Conservation (phyloP, 2,329 filamentous ascomycete genomes). For the Cadophora sp. region DNA sequence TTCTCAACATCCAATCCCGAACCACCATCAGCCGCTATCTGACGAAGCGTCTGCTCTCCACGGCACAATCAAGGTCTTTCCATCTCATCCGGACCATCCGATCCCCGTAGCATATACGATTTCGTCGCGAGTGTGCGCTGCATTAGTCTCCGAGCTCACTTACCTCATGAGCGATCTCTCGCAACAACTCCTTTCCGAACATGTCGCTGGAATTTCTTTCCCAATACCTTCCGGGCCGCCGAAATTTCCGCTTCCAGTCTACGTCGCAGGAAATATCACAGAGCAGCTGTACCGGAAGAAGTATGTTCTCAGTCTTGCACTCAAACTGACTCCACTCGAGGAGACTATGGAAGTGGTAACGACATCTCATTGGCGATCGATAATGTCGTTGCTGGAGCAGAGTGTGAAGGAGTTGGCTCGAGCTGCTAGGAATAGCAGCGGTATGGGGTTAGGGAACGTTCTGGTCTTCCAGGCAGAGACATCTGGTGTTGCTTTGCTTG, state of each 20-base stretch:
- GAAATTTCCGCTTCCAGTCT: slow-evolving; percentile 10
- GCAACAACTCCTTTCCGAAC: slow-evolving; percentile 7
- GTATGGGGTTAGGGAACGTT: slow-evolving; percentile 16
- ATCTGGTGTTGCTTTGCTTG: slow-evolving; percentile 4
- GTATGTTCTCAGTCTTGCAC: slow-evolving; percentile 16
- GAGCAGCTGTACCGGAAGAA: slow-evolving; percentile 20
- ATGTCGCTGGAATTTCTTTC: slow-evolving; percentile 14
- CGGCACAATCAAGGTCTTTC: slow-evolving; percentile 14
- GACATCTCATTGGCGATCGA: slow-evolving; percentile 9
- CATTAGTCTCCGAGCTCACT: neutral
- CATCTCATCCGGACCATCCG: neutral
- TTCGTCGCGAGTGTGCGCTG: slow-evolving; percentile 12
- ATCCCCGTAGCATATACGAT: slow-evolving; percentile 16
- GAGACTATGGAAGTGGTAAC: neutral
- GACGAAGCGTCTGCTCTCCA: neutral
- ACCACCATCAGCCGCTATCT: neutral
- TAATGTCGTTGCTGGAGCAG: slow-evolving; percentile 15
- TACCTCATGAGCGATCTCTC: slow-evolving; percentile 18
- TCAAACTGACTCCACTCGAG: slow-evolving; percentile 17
- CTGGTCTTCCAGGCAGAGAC: slow-evolving; percentile 11
- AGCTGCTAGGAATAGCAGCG: slow-evolving; percentile 1
- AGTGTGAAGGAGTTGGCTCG: slow-evolving; percentile 12
- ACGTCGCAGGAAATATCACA: slow-evolving; percentile 16
- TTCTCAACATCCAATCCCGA: slow-evolving; percentile 15
- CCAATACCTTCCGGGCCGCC: neutral